phyloP scores from a whole-genome alignment of 345 rosid species.

The Euclidium syriacum region DNA sequence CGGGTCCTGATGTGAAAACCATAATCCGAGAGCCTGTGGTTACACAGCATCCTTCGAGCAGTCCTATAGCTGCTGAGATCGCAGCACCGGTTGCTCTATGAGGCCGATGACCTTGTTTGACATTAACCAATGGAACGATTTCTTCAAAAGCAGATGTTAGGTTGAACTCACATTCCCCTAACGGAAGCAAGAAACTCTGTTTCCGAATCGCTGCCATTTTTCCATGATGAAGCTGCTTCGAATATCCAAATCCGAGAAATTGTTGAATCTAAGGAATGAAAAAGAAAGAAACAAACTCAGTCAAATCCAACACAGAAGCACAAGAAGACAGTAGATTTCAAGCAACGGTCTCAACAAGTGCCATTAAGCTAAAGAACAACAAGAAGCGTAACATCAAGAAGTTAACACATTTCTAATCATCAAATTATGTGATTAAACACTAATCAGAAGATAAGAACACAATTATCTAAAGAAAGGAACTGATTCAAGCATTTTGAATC shows the following conservation, averaged over 20 bases:
- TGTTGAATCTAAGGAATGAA: constrained; percentile 45
- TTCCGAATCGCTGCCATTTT: constrained; percentile 44
- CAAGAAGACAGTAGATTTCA: background rate
- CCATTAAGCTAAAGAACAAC: background rate
- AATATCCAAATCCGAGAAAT: constrained; percentile 48
- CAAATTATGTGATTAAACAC: background rate
- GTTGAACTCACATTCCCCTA: constrained; percentile 80
- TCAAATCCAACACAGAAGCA: background rate
- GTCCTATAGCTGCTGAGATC: constrained; percentile 68
- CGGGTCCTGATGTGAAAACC: constrained; percentile 95
- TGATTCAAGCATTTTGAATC: background rate
- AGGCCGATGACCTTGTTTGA: constrained; percentile 62
- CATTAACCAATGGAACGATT: constrained; percentile 35
- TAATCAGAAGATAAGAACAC: background rate
- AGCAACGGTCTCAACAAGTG: background rate
- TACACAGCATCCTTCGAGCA: constrained; percentile 62
- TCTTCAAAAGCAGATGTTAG: constrained; percentile 76
- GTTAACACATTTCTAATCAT: background rate
- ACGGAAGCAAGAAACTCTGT: constrained; percentile 74
- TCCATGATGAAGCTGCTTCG: constrained; percentile 51
- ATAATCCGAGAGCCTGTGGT: constrained; percentile 73
- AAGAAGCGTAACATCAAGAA: background rate
- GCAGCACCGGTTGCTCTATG: constrained; percentile 84
- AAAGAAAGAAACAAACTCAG: background rate
- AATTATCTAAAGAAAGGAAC: background rate